Conservation (phyloP, 495 filamentous ascomycete genomes). For the Pyronema omphalodes region DNA sequence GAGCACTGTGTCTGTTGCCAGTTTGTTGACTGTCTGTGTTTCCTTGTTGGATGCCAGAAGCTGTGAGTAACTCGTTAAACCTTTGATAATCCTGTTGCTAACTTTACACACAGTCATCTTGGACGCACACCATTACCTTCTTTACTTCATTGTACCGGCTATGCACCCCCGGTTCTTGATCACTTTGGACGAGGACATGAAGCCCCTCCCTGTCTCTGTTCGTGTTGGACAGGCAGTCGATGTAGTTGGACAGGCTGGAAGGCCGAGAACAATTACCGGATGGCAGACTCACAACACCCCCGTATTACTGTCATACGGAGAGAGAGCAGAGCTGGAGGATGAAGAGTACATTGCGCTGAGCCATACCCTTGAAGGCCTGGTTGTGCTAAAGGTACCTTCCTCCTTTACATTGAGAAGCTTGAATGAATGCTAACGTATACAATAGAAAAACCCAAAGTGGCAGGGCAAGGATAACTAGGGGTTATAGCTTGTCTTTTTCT, state of each 20-base stretch:
- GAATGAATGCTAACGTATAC: conserved; percentile 1
- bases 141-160: conserved; percentile 94
- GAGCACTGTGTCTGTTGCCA: conserved; percentile 74
- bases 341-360: conserved; percentile 88
- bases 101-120: conserved; percentile 41
- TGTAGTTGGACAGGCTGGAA: conserved; percentile 88
- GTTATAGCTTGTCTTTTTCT: background rate
- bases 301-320: conserved; percentile 77
- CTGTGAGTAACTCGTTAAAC: conserved; percentile 26
- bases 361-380: conserved; percentile 80
- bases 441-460: conserved; percentile 25
- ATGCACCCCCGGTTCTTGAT: conserved; percentile 95
- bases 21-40: conserved; percentile 74
- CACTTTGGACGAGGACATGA: conserved; percentile 82
- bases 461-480: conserved; percentile 14
- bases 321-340: conserved; percentile 91
- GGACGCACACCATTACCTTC: conserved; percentile 72
- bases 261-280: conserved; percentile 96
- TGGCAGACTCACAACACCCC: conserved; percentile 99
- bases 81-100: conserved; percentile 1
- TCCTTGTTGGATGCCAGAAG: conserved; percentile 87
- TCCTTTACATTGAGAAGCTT: background rate
- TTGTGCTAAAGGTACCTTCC: conserved; percentile 66
- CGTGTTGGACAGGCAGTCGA: conserved; percentile 95
- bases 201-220: conserved; percentile 88